Base-by-base conservation (phyloP, 2,329 filamentous ascomycete species). In the Bisporella sp. region DNA sequence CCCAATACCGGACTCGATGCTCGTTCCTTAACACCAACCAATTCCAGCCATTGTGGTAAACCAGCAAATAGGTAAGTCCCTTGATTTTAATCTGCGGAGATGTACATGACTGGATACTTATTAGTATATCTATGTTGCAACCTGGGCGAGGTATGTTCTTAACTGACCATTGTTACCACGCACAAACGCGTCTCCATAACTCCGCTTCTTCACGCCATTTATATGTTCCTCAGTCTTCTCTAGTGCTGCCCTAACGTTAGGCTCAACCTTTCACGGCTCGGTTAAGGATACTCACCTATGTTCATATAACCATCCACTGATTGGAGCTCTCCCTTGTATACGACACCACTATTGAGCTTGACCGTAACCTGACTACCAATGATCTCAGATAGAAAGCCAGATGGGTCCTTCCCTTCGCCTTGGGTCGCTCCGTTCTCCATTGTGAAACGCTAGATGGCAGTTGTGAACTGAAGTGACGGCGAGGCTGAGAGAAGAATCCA, bases 271-370 rank as follows among this genome's bases (percentile, higher is more conserved):
- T 21, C 21, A 21, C 21, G 3, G 21, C 3, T 21, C 21, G 21
- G 21, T 21, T 21, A 21, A 21, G 21, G 21, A 21, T 37, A n/a
- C 35, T 37, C 8, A 37, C 35, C 35, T 67, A 99, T 96, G 73
- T 99, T 99, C 93, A 99, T 99, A 73, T 97, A 99, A 47, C 93
- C 93, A 69, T 99, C 93, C 46, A 99, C 92, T 1, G 91, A 96
- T 68, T 97, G 91, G 37, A 97, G 79, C 68, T 96, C 90, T 60
- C 93, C 92, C 79, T 93, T 96, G 78, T 96, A 99, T 56, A 97
- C 84, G 54, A 96, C 90, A 49, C 93, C 93, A n/a, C 91, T 96
- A 73, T 99, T 99, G 61, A 99, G 79, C 74, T 97, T 97, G 59
- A 99, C 92, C 1, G 89, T 95, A 59, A 99, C 93, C 37, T 89